Base-by-base conservation (phyloP, 352 stramenopile species). In the Phytophthora citrophthora region DNA sequence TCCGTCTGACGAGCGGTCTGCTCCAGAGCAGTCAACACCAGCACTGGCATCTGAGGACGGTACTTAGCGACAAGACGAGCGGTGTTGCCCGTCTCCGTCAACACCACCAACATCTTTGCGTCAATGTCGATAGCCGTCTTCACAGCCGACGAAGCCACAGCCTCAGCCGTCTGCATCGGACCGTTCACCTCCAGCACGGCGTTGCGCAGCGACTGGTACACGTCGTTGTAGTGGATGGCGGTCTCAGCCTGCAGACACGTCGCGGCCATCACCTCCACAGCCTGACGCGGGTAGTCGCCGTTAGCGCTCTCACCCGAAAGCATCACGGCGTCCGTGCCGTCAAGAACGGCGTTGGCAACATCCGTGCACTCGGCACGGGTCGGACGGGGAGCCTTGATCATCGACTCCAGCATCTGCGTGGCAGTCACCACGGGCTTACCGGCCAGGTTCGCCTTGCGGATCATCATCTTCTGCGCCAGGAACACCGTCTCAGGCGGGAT, bases 321-420 rank as follows among this genome's bases (percentile, higher is more conserved):
- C 98, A 99, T 99, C 49, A 99, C 96, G 54, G 77, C 90, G 76
- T 41, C 34, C 34, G 34, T 41, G 34, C 34, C 34, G 34, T 41
- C 34, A 15, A 41, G 11, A 9, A 41, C 97, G 45, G 98, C 97
- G 79, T 99, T 99, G 36, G 97, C 96, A 15, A 99, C 97, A 79
- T 99, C 98, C 31, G 96, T 98, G 74, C 94, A 98, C 76, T 99
- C 97, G 34, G 98, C 98, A 77, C 97, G 96, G 23, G 97, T 99
- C 23, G 98, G 98, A 27, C 97, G 87, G 26, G 97, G 97, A 68
- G 98, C 98, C 56, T 80, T 89, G 75, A 98, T 98, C 97, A 99
- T 99, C 29, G 88, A 98, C 79, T 99, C 97, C 20, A 99, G 88
- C 98, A 99, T 99, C 71, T 99, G 97, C 43, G 97, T 99, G 40